Evolutionary conservation across 768 basidiomycete genomes (phyloP), one percentile per base, ranked within the genome.

Genomic region (Exidia glandulosa): DNA sequence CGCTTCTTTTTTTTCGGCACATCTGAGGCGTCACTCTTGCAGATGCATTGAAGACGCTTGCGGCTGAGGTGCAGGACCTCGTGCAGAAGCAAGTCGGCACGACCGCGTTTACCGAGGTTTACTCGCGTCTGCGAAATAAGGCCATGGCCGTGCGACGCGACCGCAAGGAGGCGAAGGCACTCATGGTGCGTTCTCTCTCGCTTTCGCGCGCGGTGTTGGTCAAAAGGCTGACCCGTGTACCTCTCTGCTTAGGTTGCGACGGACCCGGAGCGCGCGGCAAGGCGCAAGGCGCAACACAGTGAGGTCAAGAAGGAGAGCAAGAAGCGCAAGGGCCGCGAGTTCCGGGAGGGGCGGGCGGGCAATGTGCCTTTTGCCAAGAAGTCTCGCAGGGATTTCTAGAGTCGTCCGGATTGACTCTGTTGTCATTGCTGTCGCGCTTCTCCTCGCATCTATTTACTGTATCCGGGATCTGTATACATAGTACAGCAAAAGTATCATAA

Each of bases 61-160:
- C 89, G 2, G 74, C 79, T 12, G 94, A 99, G 71, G 74, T 97
- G 27, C 87, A 90, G 63, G 92, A 94, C 59, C 81, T 97, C 5
- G 74, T 99, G 3, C 94, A 94, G 69, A 71, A 73, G 52, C 92
- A 91, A 78, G 86, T 97, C 48, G 94, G 94, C 33, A 82, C 84
- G n/a, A 88, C 88, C 7, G 83, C 81, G 65, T 98, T 96, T 71
- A 82, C 93, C 1, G 70, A 71, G 12, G 79, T 80, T 0, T 96
- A 96, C 75, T 92, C 85, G 64, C 80, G 80, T 61, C 87, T 97
- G 59, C 79, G 93, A 37, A 87, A 92, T 68, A 76, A 81, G 32
- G 81, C 82, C 1, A 71, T 86, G 27, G 79, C 77, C 29, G 78
- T 90, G 14, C 80, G 86, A 59, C 79, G 86, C 59, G 90, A 88